A percentile compares a stretch with the other conserved stretches of the same genome.
Conservation (phyloP, 129 eudicot genomes). For the Tagetes erecta region DNA sequence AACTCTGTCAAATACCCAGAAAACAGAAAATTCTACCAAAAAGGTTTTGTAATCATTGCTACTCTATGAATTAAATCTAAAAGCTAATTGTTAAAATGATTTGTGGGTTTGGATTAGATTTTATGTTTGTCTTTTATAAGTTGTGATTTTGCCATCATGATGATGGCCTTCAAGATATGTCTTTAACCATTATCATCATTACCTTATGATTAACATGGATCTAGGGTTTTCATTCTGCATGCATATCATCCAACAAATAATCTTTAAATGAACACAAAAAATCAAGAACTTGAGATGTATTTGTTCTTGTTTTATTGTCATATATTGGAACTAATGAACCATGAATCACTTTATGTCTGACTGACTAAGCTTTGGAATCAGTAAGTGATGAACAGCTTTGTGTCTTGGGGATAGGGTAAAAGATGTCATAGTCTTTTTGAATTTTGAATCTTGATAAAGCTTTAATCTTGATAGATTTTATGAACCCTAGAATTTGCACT, state of each 20-base stretch:
- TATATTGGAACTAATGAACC: background rate
- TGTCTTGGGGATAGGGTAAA: constrained; percentile 28
- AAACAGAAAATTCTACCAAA: constrained; percentile 31
- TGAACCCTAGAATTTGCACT: constrained; percentile 34
- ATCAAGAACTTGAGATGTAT: background rate
- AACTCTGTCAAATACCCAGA: constrained; percentile 36
- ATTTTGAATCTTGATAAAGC: constrained; percentile 19
- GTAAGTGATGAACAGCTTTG: constrained; percentile 30
- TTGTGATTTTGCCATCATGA: constrained; percentile 32
- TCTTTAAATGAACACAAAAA: constrained; percentile 1
- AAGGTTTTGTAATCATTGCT: constrained; percentile 44
- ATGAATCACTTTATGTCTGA: constrained; percentile 21
- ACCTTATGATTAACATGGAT: constrained; percentile 35
- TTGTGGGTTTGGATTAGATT: constrained; percentile 20
- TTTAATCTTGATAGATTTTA: constrained; percentile 24
- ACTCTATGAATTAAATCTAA: constrained; percentile 34
- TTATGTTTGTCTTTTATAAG: constrained; percentile 11
- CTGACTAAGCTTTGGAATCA: constrained; percentile 8
- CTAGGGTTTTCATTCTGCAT: constrained; percentile 40
- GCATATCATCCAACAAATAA: constrained; percentile 1
- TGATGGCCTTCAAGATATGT: constrained; percentile 28
- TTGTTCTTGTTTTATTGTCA: constrained; percentile 5
- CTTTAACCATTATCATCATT: constrained; percentile 30
- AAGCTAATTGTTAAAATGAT: constrained; percentile 32
- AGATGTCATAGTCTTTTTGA: constrained; percentile 14